These are phyloP conservation scores for Amesomyces nigricolor DNA, from an alignment of 2,329 filamentous ascomycete genomes.

Conservation along the genomic window DNA sequence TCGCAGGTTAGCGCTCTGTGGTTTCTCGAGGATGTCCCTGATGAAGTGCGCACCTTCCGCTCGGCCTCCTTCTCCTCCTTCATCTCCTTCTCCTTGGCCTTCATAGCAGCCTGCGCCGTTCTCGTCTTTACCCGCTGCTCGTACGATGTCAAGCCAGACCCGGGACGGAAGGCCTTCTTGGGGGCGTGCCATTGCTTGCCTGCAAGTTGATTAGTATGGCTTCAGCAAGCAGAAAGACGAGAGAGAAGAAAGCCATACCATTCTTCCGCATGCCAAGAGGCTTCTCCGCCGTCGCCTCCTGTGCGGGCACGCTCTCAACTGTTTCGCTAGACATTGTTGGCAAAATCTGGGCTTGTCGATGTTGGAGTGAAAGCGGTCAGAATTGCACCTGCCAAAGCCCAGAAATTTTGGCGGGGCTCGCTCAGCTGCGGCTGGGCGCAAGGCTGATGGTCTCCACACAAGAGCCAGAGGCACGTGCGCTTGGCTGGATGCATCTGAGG, in stretches of 20 bases:
- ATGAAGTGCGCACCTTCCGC: slow-evolving; percentile 57
- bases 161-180: slow-evolving; percentile 81
- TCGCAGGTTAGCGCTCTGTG: slow-evolving; percentile 11
- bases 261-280: slow-evolving; percentile 72
- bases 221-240: background rate
- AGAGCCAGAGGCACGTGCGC: too few species aligned
- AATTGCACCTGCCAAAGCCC: background rate
- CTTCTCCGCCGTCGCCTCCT: slow-evolving; percentile 34
- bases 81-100: slow-evolving; percentile 91
- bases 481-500: too few species aligned
- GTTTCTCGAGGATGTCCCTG: background rate
- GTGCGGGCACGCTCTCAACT: slow-evolving; percentile 30
- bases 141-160: slow-evolving; percentile 70
- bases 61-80: slow-evolving; percentile 93
- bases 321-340: slow-evolving; percentile 40
- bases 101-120: slow-evolving; percentile 66
- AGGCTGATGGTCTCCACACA: background rate
- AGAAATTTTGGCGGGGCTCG: slow-evolving; percentile 6
- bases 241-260: slow-evolving; percentile 44
- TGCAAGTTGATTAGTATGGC: slow-evolving; percentile 34
- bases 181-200: slow-evolving; percentile 91
- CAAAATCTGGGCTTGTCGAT: background rate
- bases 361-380: slow-evolving; percentile 7
- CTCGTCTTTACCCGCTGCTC: slow-evolving; percentile 68
- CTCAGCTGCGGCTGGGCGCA: slow-evolving; percentile 9